Evolutionary conservation across 148 eudicot species (phyloP), one percentile per base, ranked within the genome.

Genomic region (Arbutus unedo): DNA sequence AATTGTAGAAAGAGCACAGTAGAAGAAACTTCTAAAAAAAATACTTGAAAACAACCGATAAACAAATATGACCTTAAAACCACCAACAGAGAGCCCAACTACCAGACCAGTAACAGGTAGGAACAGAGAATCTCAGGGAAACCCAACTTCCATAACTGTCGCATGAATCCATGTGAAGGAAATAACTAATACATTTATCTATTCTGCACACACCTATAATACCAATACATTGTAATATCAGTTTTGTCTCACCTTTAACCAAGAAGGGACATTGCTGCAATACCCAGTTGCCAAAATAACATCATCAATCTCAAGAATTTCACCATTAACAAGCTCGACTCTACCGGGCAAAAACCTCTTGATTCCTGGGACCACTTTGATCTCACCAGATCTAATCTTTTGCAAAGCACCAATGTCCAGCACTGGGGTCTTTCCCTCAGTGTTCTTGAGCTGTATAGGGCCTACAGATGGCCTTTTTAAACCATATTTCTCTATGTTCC

Each of bases 211-310:
- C 23, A 60, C 57, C 4, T 60, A 60, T 4, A 6, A 21, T n/a
- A 60, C 67, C 7, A 66, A 25, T 66, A 25, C 31, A 66, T 14
- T 23, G 7, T 11, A 71, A 43, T 4, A 14, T 44, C 16, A 70
- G 43, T 60, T 76, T n/a, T 14, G 70, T 48, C 90, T 83, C 79
- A 93, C 98, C 97, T 93, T 91, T 19, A 95, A 89, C 98, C 97
- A 95, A 68, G 91, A 81, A 47, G 98, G 98, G 47, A 93, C 97
- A 72, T 95, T 95, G 91, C 98, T 95, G 64, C 89, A 85, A 84
- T 95, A 95, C 6, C 98, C 98, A 0, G 98, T 95, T 47, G 97
- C 97, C 53, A 95, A 91, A 82, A 95, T 88, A 68, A 92, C 97
- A 0, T 97, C 89, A 90, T 95, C 92, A 19, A 95, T 76, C 82